A percentile compares a stretch with the other conserved stretches of the same genome.
Conservation (phyloP, 768 basidiomycete species). For the Termitomyces sp. region DNA sequence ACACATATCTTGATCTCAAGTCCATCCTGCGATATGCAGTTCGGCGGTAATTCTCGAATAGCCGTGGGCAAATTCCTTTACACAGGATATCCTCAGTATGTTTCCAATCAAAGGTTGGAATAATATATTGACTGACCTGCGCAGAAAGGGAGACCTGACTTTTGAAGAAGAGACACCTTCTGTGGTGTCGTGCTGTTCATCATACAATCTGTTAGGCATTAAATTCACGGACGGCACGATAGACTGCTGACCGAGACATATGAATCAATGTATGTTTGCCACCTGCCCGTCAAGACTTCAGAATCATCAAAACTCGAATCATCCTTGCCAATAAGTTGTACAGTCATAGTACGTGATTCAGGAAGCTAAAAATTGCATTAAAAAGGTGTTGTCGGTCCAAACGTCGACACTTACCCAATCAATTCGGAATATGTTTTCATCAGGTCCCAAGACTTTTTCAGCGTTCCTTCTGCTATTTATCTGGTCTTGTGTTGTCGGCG, state of each 20-base stretch:
- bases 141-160: conserved; percentile 58
- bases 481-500: conserved; percentile 67
- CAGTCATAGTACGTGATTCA: conserved; percentile 59
- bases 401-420: conserved; percentile 55
- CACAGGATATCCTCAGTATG: neutral
- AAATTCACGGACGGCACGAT: neutral
- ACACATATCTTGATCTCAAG: conserved; percentile 86
- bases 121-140: conserved; percentile 41
- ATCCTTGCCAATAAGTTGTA: conserved; percentile 78
- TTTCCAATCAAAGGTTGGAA: neutral
- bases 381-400: too few relatives aligned
- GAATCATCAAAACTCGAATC: conserved; percentile 72
- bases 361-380: conserved; percentile 40
- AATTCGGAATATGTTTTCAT: conserved; percentile 75
- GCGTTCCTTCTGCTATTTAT: conserved; percentile 61
- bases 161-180: conserved; percentile 44
- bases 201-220: neutral
- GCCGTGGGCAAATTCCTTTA: conserved; percentile 36
- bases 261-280: conserved; percentile 77
- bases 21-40: conserved; percentile 48
- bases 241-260: conserved; percentile 54
- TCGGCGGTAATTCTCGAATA: conserved; percentile 32
- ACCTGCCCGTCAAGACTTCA: conserved; percentile 69
- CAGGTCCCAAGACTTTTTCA: conserved; percentile 67
- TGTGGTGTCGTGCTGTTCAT: conserved; percentile 49